A percentile compares a stretch with the other conserved stretches of the same genome.
Conservation (phyloP, 805 yeast genomes). For the Suhomyces canberraensis region DNA sequence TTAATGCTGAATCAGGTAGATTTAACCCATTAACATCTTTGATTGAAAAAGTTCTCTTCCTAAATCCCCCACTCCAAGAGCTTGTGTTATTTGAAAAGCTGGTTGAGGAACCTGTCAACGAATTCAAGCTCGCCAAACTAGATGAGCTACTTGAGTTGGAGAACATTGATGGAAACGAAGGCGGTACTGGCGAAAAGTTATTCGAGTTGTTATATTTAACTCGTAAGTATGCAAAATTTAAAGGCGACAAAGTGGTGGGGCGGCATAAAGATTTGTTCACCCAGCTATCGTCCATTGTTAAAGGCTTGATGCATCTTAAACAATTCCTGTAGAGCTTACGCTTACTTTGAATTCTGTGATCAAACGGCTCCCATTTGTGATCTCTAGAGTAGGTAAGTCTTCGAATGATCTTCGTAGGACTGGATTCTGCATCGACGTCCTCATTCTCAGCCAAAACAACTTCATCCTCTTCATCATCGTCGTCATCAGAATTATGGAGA, state of each 20-base stretch:
- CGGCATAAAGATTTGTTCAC: slow-evolving; percentile 44
- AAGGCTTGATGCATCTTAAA: slow-evolving; percentile 54
- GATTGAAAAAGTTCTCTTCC: slow-evolving; percentile 13
- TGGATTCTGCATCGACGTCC: neutral
- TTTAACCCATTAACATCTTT: slow-evolving; percentile 17
- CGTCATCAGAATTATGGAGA: slow-evolving; percentile 28
- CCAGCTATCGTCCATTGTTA: slow-evolving; percentile 53
- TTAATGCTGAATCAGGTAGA: slow-evolving; percentile 24
- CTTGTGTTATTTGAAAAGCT: neutral
- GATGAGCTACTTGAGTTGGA: slow-evolving; percentile 13
- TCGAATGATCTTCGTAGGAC: neutral
- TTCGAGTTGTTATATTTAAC: slow-evolving; percentile 10
- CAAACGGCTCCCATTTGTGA: slow-evolving; percentile 48
- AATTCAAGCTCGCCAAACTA: slow-evolving; percentile 17
- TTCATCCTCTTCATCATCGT: slow-evolving; percentile 17
- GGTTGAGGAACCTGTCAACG: slow-evolving; percentile 4
- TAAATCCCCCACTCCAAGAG: slow-evolving; percentile 1
- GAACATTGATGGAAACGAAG: slow-evolving; percentile 5
- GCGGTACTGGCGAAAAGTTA: neutral
- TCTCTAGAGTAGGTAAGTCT: neutral
- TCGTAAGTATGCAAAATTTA: slow-evolving; percentile 20
- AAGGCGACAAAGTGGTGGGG: slow-evolving; percentile 25
- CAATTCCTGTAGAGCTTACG: slow-evolving; percentile 49
- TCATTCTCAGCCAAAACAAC: slow-evolving; percentile 5
- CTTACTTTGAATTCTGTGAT: slow-evolving; percentile 28